Evolutionary conservation across 1,284 basidiomycete species (phyloP).

Genomic region (Cystobasidium slooffiae): DNA sequence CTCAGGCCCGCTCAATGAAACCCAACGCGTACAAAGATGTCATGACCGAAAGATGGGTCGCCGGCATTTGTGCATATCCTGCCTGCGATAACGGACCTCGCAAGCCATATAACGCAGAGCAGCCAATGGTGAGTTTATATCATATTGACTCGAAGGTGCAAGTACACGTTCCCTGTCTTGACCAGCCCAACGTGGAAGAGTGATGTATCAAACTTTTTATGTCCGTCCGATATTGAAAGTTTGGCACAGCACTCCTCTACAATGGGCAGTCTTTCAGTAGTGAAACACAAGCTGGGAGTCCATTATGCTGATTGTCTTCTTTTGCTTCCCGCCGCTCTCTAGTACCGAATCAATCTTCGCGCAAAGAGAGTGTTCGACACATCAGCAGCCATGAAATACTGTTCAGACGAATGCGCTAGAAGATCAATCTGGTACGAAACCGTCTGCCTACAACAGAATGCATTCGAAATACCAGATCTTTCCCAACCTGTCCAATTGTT

Average conservation of each 20-base stretch:
- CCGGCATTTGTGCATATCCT: slow-evolving; percentile 36
- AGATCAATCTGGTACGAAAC: slow-evolving; percentile 42
- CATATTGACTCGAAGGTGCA: not conserved
- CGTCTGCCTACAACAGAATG: slow-evolving; percentile 32
- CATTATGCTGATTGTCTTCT: not conserved
- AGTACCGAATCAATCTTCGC: slow-evolving; percentile 42
- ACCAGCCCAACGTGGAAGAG: too few relatives aligned
- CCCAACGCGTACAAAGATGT: slow-evolving; percentile 37
- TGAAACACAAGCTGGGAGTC: too few relatives aligned
- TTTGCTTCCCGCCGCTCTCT: not conserved
- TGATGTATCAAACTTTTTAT: too few relatives aligned
- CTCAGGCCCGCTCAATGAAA: slow-evolving; percentile 42
- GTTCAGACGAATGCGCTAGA: slow-evolving; percentile 41
- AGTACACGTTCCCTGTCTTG: too few relatives aligned
- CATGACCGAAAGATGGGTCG: slow-evolving; percentile 40
- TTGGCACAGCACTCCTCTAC: too few relatives aligned
- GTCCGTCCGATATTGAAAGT: too few relatives aligned
- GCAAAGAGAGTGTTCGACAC: slow-evolving; percentile 39
- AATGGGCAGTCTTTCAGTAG: too few relatives aligned
- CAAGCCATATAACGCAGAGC: slow-evolving; percentile 30
- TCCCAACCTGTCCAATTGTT: slow-evolving; percentile 24
- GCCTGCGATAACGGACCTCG: slow-evolving; percentile 32
- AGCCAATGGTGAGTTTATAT: slow-evolving; percentile 31
- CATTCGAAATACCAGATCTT: slow-evolving; percentile 24
- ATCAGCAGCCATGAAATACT: slow-evolving; percentile 38